A percentile compares a stretch with the other conserved stretches of the same genome.
Evolutionary conservation across 1,139 yeast species (phyloP).

Genomic region (Chernovozyma aurita): DNA sequence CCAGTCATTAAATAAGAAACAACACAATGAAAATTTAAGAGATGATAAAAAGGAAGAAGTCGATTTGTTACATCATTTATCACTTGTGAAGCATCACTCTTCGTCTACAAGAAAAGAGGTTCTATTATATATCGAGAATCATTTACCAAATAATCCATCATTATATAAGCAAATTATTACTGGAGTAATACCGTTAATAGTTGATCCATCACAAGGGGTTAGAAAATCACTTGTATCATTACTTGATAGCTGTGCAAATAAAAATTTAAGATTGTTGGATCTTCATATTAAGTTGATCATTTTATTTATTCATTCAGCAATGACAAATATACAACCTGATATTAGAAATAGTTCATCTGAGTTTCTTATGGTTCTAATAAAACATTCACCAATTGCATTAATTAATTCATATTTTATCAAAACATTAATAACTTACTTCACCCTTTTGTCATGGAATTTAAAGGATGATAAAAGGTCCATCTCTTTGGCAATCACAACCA

Average conservation of each 20-base stretch:
- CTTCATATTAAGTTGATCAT: constrained; percentile 65
- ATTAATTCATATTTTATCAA: constrained; percentile 57
- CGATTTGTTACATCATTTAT: constrained; percentile 54
- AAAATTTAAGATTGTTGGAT: constrained; percentile 54
- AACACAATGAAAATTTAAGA: constrained; percentile 3
- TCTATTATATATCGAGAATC: constrained; percentile 43
- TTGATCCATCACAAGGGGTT: constrained; percentile 63
- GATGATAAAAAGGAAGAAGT: constrained; percentile 25
- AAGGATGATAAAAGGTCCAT: constrained; percentile 38
- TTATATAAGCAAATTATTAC: constrained; percentile 55
- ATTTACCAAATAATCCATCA: constrained; percentile 47
- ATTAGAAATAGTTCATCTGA: constrained; percentile 68
- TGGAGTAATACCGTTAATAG: constrained; percentile 51
- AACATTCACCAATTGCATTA: constrained; percentile 43
- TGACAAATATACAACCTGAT: constrained; percentile 84
- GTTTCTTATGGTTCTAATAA: constrained; percentile 53
- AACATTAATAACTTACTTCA: constrained; percentile 51
- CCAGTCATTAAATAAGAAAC: constrained; percentile 38
- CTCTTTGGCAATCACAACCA: constrained; percentile 44
- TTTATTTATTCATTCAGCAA: constrained; percentile 82
- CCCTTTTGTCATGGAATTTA: constrained; percentile 60
- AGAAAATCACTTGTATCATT: constrained; percentile 56
- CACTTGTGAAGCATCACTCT: constrained; percentile 77
- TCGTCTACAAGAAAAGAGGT: constrained; percentile 73
- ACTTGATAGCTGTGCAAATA: constrained; percentile 44